Evolutionary conservation across 331 rosid genomes (phyloP), one percentile per base, ranked within the genome.

Genomic region (Ulmus americana): DNA sequence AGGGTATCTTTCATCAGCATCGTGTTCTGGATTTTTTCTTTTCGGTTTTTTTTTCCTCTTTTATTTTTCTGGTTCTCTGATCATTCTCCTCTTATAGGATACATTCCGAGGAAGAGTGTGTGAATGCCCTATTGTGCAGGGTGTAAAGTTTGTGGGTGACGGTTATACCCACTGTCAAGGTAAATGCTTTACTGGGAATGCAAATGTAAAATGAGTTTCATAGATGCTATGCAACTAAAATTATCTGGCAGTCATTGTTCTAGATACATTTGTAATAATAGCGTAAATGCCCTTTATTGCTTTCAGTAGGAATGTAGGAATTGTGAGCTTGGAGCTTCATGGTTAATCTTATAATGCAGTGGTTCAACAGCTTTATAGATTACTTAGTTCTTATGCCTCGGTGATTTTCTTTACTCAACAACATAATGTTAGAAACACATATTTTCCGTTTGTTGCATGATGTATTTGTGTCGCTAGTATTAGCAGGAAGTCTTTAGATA

Each of bases 71-170:
- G 2, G 67, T 59, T 49, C 45, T 51, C 76, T 54, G 35, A 43
- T 47, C 41, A 0, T 38, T 45, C 45, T 70, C 64, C 80, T 60
- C 41, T 45, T 51, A 45, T 55, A 94, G 99, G 99, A 90, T 65
- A 94, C 97, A 38, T 94, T 89, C 72, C 87, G 97, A 5, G 99
- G 99, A 76, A 82, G 99, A 87, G 91, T 87, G 44, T 94, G 99
- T 39, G 95, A 90, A 79, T 94, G 99, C 80, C 99, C 95, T 62
- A 63, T 79, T 72, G 99, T 90, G 61, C 82, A 83, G 73, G 86
- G 86, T 22, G 88, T 90, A 8, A 90, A 85, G 73, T 90, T 90
- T 78, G 48, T 73, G 55, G 99, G 99, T 48, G 95, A 90, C 70
- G 99, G 96, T 63, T 94, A 90, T 68, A 87, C 91, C 41, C 95